Percentiles rank a stretch among this genome's conserved stretches.
Evolutionary conservation across 495 filamentous ascomycete species (phyloP).

Genomic region (Aspergillus diversus): DNA sequence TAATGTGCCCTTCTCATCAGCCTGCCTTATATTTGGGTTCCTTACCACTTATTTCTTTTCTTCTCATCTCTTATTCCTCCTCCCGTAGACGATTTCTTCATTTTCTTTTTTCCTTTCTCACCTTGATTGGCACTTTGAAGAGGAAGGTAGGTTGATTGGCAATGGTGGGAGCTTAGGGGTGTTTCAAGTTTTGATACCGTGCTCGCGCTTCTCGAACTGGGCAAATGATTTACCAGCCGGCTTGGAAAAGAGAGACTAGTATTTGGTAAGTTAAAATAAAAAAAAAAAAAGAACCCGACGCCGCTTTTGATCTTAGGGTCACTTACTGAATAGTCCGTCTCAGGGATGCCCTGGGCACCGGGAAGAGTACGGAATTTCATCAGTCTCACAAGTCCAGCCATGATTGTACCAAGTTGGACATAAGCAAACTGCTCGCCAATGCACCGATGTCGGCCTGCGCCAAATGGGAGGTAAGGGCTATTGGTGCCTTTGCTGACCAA

Average conservation of each 20-base stretch:
- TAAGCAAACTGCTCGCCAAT: constrained; percentile 63
- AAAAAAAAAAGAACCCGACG: background rate
- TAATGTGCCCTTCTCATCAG: background rate
- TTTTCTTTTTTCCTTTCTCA: no score
- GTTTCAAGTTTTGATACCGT: constrained; percentile 32
- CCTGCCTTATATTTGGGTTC: background rate
- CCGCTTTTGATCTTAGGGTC: background rate
- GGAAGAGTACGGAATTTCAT: constrained; percentile 47
- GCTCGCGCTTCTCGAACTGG: constrained; percentile 45
- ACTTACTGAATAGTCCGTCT: constrained; percentile 56
- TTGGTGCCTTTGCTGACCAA: constrained; percentile 54
- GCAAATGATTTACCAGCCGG: constrained; percentile 48
- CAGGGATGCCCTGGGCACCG: constrained; percentile 38
- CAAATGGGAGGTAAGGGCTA: constrained; percentile 60
- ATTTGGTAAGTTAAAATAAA: constrained; percentile 18
- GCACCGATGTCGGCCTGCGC: constrained; percentile 59
- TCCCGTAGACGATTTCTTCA: no score
- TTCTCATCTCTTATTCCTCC: background rate
- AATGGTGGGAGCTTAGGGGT: background rate
- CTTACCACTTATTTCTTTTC: constrained; percentile 16
- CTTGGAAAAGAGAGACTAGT: constrained; percentile 55
- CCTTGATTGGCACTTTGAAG: no score
- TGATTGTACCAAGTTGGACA: constrained; percentile 52
- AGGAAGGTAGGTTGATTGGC: no score
- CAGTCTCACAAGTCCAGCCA: constrained; percentile 49